Evolutionary conservation across 768 basidiomycete species (phyloP).

Genomic region (Coprinopsis sp.): DNA sequence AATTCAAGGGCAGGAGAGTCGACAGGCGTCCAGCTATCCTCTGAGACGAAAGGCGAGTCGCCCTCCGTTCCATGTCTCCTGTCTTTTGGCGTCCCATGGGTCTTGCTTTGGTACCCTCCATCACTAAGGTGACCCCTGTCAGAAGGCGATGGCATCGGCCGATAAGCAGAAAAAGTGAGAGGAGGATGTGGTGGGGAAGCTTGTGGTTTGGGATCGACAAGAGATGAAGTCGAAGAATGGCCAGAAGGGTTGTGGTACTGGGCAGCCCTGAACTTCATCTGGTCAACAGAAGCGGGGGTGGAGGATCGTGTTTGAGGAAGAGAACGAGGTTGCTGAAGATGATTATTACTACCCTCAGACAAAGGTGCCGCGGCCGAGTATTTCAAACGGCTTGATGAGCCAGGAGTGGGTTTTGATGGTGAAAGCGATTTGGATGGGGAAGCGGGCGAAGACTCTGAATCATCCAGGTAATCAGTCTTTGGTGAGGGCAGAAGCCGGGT

Average conservation of each 20-base stretch:
- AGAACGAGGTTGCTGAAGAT: background rate
- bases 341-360: background rate
- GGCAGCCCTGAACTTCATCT: background rate
- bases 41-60: no score
- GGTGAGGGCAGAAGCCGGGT: background rate
- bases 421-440: background rate
- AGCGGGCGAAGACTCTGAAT: background rate
- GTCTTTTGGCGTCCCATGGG: background rate
- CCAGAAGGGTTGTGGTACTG: conserved; percentile 1
- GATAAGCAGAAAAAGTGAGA: background rate
- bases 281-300: conserved; percentile 5
- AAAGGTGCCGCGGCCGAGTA: background rate
- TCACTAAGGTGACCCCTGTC: conserved; percentile 7
- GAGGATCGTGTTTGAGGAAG: background rate
- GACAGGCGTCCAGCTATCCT: background rate
- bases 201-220: background rate
- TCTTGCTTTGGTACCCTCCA: background rate
- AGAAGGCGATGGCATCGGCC: background rate
- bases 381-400: background rate
- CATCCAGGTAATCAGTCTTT: background rate
- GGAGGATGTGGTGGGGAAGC: conserved; percentile 2
- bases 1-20: background rate
- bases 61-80: no score
- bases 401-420: background rate
- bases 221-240: conserved; percentile 4